These are phyloP conservation scores for Tylopilus vinaceipallidus DNA, from an alignment of 768 basidiomycete species.

Conservation along the genomic window DNA sequence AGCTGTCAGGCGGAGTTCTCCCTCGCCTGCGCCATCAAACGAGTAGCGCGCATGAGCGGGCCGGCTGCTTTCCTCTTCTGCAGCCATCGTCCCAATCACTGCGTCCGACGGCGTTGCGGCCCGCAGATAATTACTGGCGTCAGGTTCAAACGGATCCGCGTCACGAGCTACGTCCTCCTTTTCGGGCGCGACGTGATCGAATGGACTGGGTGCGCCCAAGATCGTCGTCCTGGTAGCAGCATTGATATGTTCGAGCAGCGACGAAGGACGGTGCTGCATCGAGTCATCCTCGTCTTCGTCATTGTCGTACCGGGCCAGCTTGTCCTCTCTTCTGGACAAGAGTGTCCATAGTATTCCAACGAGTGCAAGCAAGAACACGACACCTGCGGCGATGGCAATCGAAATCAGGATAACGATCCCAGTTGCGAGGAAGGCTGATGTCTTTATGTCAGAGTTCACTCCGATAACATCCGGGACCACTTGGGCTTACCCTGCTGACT, in stretches of 20 bases:
- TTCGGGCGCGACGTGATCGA: slow-evolving; percentile 40
- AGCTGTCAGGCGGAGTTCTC: slow-evolving; percentile 67
- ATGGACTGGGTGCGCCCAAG: slow-evolving; percentile 49
- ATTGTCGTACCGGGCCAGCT: slow-evolving; percentile 58
- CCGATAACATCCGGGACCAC: background rate
- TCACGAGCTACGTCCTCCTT: slow-evolving; percentile 51
- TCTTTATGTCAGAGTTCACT: background rate
- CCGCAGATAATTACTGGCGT: slow-evolving; percentile 74
- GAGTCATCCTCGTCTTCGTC: slow-evolving; percentile 78
- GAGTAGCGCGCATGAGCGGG: slow-evolving; percentile 81
- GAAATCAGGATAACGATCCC: slow-evolving; percentile 96
- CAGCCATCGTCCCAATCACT: slow-evolving; percentile 53
- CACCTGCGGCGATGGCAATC: slow-evolving; percentile 93
- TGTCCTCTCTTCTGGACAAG: slow-evolving; percentile 80
- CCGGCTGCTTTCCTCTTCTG: slow-evolving; percentile 64
- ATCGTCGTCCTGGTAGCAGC: slow-evolving; percentile 86
- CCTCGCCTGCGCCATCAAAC: slow-evolving; percentile 76
- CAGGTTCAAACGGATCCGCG: slow-evolving; percentile 61
- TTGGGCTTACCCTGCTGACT: slow-evolving; percentile 64
- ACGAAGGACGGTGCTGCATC: slow-evolving; percentile 77
- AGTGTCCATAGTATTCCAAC: slow-evolving; percentile 88
- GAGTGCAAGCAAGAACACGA: slow-evolving; percentile 84
- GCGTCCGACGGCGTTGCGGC: slow-evolving; percentile 82
- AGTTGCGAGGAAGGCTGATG: slow-evolving; percentile 77
- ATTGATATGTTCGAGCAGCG: slow-evolving; percentile 86